Base-by-base conservation (phyloP, 2,329 filamentous ascomycete species). In the Arthroderma sp. region DNA sequence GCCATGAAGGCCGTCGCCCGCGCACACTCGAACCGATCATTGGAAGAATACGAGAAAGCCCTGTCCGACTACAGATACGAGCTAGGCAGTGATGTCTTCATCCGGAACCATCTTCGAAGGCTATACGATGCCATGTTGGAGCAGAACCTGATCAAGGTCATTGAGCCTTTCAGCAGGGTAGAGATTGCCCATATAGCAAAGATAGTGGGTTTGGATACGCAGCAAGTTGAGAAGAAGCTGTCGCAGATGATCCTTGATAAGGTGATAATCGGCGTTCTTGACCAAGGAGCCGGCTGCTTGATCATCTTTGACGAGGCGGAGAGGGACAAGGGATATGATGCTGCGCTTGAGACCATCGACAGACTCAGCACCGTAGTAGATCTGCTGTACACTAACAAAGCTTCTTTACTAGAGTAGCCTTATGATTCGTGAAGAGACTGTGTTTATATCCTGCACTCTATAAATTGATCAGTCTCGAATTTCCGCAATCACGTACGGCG, bases 221-320 rank as follows among this genome's bases (percentile, higher is more conserved):
- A 89, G 73, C 91, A 97, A 77, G 93, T 98, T 60, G 94, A 98
- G 82, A 84, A 91, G 66, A 98, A 98, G 80, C 80, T 98, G 62
- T 94, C 88, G 49, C 94, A 98, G 80, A 98, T 98, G 94, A 98
- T 98, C 68, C 81, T 98, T 59, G 93, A 98, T 77, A 96, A 96
- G 79, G 89, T 97, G 67, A 97, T 98, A 69, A 89, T 96, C 65
- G 93, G 94, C 59, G 93, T 98, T 57, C 77, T 98, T 65, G 93
- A 98, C 72, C 93, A 98, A 75, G 93, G 93, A 54, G 88, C 90
- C n/a, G 91, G 91, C 39, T 97, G 94, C 73, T 80, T 98, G 70
- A 95, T 96, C 73, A 89, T 98, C 66, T 98, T 86, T 68, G 93
- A 98, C 68, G 93, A 98, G 81, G 88, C 88, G 13, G 86, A 94